phyloP scores from a whole-genome alignment of 2,329 filamentous ascomycete genomes.

The Trichothecium sympodiale region DNA sequence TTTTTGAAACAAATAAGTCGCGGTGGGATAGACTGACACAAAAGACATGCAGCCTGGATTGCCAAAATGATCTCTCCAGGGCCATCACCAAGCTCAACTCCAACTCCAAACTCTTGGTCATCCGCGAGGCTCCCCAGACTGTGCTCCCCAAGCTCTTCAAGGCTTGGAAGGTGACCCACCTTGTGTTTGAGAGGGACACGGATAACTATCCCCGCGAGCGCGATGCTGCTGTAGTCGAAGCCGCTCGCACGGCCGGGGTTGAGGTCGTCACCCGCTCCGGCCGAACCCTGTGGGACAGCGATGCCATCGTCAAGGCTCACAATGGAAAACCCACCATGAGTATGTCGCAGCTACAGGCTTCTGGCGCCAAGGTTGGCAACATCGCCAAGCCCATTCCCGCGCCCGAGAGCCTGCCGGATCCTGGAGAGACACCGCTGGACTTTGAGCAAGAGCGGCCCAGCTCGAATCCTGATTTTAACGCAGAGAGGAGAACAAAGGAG shows the following conservation, averaged over 20 bases:
- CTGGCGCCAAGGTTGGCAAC: slow-evolving; percentile 50
- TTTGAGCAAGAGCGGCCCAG: slow-evolving; percentile 46
- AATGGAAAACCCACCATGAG: slow-evolving; percentile 65
- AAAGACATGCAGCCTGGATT: slow-evolving; percentile 49
- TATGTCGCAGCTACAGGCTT: slow-evolving; percentile 53
- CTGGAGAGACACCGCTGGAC: slow-evolving; percentile 48
- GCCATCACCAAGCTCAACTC: slow-evolving; percentile 59
- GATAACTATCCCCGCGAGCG: slow-evolving; percentile 59
- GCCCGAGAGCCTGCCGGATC: slow-evolving; percentile 50
- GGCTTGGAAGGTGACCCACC: slow-evolving; percentile 61
- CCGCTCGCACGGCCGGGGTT: slow-evolving; percentile 56
- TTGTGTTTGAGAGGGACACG: slow-evolving; percentile 72
- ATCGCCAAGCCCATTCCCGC: slow-evolving; percentile 50
- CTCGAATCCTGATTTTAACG: slow-evolving; percentile 48
- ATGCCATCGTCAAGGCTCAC: slow-evolving; percentile 55
- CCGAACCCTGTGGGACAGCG: slow-evolving; percentile 63
- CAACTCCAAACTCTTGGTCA: slow-evolving; percentile 59
- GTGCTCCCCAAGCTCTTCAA: slow-evolving; percentile 63
- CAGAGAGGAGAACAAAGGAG: slow-evolving; percentile 34
- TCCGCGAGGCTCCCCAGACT: slow-evolving; percentile 62
- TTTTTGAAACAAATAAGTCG: slow-evolving; percentile 4
- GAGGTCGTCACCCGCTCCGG: slow-evolving; percentile 54
- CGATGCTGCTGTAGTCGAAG: slow-evolving; percentile 45
- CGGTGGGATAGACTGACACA: background rate
- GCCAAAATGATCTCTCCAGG: slow-evolving; percentile 57